Percentiles rank a stretch among this genome's conserved stretches.
phyloP scores from a whole-genome alignment of 2,329 filamentous ascomycete species.

The Onygenales sp. region DNA sequence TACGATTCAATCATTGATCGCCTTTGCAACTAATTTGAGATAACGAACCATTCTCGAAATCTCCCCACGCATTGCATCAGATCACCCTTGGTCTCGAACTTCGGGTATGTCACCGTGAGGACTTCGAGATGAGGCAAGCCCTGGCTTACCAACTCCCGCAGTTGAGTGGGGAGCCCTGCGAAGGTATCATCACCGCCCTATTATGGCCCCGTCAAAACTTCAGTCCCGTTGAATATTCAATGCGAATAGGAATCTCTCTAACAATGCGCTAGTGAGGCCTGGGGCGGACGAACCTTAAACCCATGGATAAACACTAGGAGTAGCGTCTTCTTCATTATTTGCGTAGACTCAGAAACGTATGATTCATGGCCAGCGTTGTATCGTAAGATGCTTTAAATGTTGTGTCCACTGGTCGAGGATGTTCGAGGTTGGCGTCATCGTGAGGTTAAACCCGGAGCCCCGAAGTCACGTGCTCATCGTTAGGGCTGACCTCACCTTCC shows the following conservation, averaged over 20 bases:
- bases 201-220: background rate
- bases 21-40: background rate
- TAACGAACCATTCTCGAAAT: slow-evolving; percentile 39
- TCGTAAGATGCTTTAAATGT: background rate
- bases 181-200: slow-evolving; percentile 43
- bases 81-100: slow-evolving; percentile 41
- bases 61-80: slow-evolving; percentile 35
- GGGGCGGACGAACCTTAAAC: slow-evolving; percentile 32
- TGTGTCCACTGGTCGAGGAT: too few species aligned
- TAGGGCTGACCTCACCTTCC: background rate
- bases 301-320: slow-evolving; percentile 41
- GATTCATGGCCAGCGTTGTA: slow-evolving; percentile 2
- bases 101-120: slow-evolving; percentile 36
- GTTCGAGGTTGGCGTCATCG: background rate
- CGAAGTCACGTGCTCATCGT: background rate
- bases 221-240: background rate
- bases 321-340: slow-evolving; percentile 36
- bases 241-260: background rate
- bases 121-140: slow-evolving; percentile 34
- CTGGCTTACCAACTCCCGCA: slow-evolving; percentile 32
- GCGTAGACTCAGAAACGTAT: slow-evolving; percentile 6
- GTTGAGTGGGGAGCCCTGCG: slow-evolving; percentile 35
- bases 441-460: background rate
- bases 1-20: background rate
- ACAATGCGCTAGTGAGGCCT: background rate